Base-by-base conservation (phyloP, 306 rosid species). In the Senna tora region DNA sequence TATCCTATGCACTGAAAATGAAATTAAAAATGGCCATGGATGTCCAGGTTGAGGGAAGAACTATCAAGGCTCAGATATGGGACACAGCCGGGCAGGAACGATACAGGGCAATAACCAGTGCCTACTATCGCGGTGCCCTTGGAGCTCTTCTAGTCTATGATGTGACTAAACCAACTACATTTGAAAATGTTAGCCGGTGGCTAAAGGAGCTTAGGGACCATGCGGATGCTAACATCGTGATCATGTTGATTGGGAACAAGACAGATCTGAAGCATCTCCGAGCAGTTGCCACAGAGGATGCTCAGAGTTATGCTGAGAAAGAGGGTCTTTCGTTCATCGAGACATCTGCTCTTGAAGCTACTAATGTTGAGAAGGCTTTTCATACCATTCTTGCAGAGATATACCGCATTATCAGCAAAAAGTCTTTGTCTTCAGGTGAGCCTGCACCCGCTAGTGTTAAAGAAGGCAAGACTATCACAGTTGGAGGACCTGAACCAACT, bases 1-100 rank as follows among this genome's bases (percentile, higher is more conserved):
- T 46, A 6, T 75, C 9, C 17, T 12, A 25, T 58, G 60, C 15
- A 20, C 22, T 7, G 19, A n/a, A 13, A 15, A n/a, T 60, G 13
- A 6, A 49, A 19, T 20, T 56, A 72, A 39, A 32, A 45, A 32
- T 47, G 16, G 15, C 59, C 17, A 5, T 42, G 65, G 28, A 55
- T 34, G 22, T 32, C 51, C 71, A 93, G 98, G 98, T 94, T 11
- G 98, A 93, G 78, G 97, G 96, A 77, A 86, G 91, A 82, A 93
- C 86, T 2, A 88, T 93, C 61, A 93, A 93, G 70, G 86, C 98
- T 75, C 98, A 93, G 71, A 93, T 93, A 84, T 93, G 98, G 98
- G 98, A 93, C 52, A 93, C 97, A 0, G 98, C 98, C 0, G 98
- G 97, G 49, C 98, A 93, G 87, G 98, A 93, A 81, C 87, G 98